Conservation (phyloP, 768 basidiomycete species). For the Amanita polypyramis region DNA sequence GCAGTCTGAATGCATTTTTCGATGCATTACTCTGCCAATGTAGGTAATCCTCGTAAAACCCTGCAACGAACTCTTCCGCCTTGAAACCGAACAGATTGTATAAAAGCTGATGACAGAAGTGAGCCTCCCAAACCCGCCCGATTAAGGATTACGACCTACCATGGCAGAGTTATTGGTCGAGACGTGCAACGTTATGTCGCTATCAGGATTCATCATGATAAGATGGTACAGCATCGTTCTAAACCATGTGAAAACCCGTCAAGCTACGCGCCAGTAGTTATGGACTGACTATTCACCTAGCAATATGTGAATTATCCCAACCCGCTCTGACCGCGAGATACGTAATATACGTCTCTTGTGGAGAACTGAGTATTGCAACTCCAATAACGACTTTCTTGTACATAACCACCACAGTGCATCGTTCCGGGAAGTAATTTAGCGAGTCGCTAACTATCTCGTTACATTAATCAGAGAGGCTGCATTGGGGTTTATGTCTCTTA, state of each 20-base stretch:
- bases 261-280: conserved; percentile 4
- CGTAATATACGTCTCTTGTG: conserved; percentile 74
- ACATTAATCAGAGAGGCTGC: conserved; percentile 1
- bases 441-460: conserved; percentile 52
- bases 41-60: conserved; percentile 77
- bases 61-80: conserved; percentile 72
- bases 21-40: conserved; percentile 58
- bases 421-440: conserved; percentile 57
- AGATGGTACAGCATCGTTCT: conserved; percentile 76
- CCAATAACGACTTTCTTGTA: conserved; percentile 69
- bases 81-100: conserved; percentile 88
- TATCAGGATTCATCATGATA: conserved; percentile 57
- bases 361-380: conserved; percentile 64
- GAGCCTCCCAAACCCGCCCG: neutral
- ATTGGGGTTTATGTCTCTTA: conserved; percentile 18
- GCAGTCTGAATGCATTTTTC: conserved; percentile 72
- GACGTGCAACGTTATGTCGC: conserved; percentile 76
- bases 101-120: conserved; percentile 35
- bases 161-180: conserved; percentile 75
- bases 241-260: conserved; percentile 6
- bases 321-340: conserved; percentile 71
- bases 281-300: conserved; percentile 35
- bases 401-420: conserved; percentile 64
- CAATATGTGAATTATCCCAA: conserved; percentile 75
- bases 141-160: conserved; percentile 28